These are phyloP conservation scores for Podaxis rugospora DNA, from an alignment of 768 basidiomycete genomes.

Conservation along the genomic window DNA sequence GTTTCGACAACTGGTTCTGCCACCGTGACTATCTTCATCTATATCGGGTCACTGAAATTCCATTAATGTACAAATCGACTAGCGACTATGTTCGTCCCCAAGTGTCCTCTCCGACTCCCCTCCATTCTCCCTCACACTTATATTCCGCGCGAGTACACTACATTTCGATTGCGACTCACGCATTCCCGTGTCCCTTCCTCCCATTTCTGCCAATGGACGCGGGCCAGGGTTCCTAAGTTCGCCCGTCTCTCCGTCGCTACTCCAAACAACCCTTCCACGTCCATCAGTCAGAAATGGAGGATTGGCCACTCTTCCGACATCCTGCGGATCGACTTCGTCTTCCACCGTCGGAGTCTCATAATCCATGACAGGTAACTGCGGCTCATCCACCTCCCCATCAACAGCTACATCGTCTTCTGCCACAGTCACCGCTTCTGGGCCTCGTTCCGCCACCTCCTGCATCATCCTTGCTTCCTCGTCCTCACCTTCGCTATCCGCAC, in stretches of 20 bases:
- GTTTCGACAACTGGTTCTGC: neutral
- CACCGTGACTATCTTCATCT: neutral
- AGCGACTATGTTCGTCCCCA: conserved; percentile 1
- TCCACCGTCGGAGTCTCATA: neutral
- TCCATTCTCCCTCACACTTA: neutral
- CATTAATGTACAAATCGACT: neutral
- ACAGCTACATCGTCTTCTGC: neutral
- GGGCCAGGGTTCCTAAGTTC: conserved; percentile 3
- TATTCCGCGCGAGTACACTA: neutral
- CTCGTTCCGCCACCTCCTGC: neutral
- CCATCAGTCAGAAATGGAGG: conserved; percentile 64
- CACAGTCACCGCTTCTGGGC: conserved; percentile 1
- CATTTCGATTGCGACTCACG: neutral
- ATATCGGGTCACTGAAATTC: neutral
- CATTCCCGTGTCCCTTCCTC: neutral
- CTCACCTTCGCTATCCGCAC: conserved; percentile 1
- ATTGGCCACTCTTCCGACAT: conserved; percentile 17
- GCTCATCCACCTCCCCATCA: neutral
- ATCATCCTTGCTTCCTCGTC: neutral
- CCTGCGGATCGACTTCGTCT: neutral
- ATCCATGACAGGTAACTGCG: neutral
- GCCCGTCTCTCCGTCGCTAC: conserved; percentile 17
- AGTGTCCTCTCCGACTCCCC: neutral
- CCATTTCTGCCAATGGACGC: conserved; percentile 8
- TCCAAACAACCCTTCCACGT: conserved; percentile 55